Percentiles rank a stretch among this genome's conserved stretches.
phyloP scores from a whole-genome alignment of 2,329 filamentous ascomycete genomes.

The Lasiodiplodia hormozganensis region DNA sequence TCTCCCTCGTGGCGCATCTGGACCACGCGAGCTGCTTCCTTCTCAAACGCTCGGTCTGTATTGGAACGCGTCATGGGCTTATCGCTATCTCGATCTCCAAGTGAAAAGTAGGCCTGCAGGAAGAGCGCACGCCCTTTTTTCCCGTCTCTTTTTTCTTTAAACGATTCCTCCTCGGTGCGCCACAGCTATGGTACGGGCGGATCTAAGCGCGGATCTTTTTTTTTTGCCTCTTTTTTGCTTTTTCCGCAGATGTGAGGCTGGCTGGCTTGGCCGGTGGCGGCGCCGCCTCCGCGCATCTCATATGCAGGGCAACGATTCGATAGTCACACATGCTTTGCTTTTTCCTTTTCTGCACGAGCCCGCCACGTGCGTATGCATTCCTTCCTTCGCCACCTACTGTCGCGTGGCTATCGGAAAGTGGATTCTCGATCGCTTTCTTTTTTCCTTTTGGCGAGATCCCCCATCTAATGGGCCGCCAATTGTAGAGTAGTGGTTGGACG shows the following conservation, averaged over 20 bases:
- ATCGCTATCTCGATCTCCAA: neutral
- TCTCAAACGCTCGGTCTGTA: neutral
- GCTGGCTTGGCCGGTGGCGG: neutral
- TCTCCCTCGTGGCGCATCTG: neutral
- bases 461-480: neutral
- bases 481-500: neutral
- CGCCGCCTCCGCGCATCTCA: neutral
- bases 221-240: neutral
- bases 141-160: neutral
- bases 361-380: neutral
- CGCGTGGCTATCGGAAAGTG: slow-evolving; percentile 1
- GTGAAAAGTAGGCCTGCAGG: neutral
- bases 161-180: neutral
- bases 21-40: neutral
- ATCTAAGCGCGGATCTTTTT: neutral
- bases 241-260: neutral
- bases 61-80: neutral
- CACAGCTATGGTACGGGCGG: neutral
- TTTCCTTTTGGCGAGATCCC: neutral
- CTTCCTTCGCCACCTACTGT: neutral
- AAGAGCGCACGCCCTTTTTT: slow-evolving; percentile 2
- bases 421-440: neutral
- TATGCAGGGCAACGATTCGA: slow-evolving; percentile 1
- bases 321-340: neutral
- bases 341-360: neutral